Conservation (phyloP, 345 rosid genomes). For the Hevea brasiliensis region DNA sequence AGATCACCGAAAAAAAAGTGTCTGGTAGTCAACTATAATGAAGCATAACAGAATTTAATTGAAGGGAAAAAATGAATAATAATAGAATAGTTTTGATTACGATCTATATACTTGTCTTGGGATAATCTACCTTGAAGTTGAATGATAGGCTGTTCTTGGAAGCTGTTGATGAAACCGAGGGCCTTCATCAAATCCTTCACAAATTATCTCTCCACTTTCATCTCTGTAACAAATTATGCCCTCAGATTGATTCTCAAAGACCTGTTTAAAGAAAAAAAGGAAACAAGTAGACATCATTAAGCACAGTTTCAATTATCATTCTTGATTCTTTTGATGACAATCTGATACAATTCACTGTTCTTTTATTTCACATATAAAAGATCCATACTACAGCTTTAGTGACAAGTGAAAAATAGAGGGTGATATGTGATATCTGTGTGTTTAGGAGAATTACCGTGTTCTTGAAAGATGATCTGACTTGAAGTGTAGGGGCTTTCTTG, state of each 20-base stretch:
- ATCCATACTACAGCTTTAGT: too few species aligned
- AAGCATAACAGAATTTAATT: too few species aligned
- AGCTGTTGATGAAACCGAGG: slow-evolving; percentile 63
- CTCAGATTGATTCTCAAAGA: slow-evolving; percentile 66
- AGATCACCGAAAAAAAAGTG: too few species aligned
- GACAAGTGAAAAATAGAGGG: too few species aligned
- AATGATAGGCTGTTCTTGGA: slow-evolving; percentile 41
- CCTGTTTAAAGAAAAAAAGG: slow-evolving; percentile 30
- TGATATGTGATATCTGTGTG: too few species aligned
- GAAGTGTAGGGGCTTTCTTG: slow-evolving; percentile 31
- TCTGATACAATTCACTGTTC: not conserved
- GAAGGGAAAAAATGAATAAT: too few species aligned
- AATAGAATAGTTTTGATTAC: too few species aligned
- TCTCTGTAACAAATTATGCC: slow-evolving; percentile 79
- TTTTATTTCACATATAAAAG: too few species aligned
- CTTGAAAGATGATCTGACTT: slow-evolving; percentile 58
- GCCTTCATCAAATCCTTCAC: slow-evolving; percentile 98
- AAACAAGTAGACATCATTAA: not conserved
- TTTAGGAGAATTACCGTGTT: slow-evolving; percentile 46
- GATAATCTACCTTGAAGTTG: slow-evolving; percentile 47
- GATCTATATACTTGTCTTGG: not conserved
- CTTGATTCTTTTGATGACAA: not conserved
- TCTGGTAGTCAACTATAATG: too few species aligned
- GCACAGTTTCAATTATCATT: not conserved
- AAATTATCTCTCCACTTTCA: slow-evolving; percentile 74